Percentiles rank a stretch among this genome's conserved stretches.
Conservation (phyloP, 305 asterid genomes). For the Fraxinus angustifolia region DNA sequence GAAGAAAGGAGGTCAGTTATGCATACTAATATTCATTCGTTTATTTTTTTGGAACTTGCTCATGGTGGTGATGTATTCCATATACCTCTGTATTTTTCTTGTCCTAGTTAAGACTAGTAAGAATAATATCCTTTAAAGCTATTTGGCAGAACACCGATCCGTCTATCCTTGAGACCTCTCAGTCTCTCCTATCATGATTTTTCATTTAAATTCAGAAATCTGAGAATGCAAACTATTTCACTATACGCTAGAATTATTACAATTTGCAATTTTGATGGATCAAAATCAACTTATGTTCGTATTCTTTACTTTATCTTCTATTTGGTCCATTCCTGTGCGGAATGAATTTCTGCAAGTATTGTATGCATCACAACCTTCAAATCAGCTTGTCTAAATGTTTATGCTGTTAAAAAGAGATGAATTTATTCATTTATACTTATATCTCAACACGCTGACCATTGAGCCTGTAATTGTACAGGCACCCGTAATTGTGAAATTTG, state of each 20-base stretch:
- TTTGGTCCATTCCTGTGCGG: not conserved
- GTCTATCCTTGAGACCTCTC: not conserved
- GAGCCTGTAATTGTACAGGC: not conserved
- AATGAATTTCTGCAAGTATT: not conserved
- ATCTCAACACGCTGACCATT: not conserved
- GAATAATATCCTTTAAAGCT: not conserved
- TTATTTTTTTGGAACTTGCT: constrained; percentile 14
- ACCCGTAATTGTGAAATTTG: not conserved
- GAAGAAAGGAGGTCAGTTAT: constrained; percentile 77
- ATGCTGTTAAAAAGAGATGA: not conserved
- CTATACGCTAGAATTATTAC: not conserved
- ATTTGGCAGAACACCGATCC: not conserved
- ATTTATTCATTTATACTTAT: not conserved
- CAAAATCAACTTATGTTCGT: not conserved
- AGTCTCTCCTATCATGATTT: not conserved
- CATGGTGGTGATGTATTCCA: constrained; percentile 12
- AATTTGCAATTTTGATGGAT: not conserved
- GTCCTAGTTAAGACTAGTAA: constrained; percentile 6
- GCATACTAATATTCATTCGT: constrained; percentile 20
- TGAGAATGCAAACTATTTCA: not conserved
- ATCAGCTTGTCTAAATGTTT: not conserved
- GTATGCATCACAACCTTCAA: not conserved
- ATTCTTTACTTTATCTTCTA: not conserved
- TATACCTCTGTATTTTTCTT: constrained; percentile 6
- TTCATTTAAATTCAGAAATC: not conserved